Base-by-base conservation (phyloP, 345 rosid genomes). In the Dovyalis caffra region DNA sequence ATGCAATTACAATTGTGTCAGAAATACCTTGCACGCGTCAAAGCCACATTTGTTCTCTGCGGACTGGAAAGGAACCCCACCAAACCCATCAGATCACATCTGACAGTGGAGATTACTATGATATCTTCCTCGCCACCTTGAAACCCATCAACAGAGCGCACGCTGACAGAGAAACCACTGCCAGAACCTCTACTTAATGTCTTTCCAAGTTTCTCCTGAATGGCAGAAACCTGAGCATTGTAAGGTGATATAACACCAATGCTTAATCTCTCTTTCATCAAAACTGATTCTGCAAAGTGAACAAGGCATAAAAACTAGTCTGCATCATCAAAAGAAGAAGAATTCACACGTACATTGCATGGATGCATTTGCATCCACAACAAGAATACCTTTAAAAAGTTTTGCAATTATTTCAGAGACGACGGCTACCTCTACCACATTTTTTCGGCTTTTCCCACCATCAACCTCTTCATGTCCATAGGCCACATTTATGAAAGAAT, bases 41-140 rank as follows among this genome's bases (percentile, higher is more conserved):
- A 20, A 25, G 75, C 75, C 66, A 72, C 75, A 62, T 72, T 72
- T 61, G 68, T 23, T 43, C 75, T 72, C 45, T 72, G 75, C 8
- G 26, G 53, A 45, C 49, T 64, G 4, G 61, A 45, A 63, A 87
- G 61, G 61, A 87, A 87, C 33, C 90, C 90, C 1, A 83, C 70
- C 5, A 65, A 33, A 56, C 90, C 88, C 29, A 47, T 61, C 56
- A 31, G 34, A 21, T 87, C 85, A 37, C 80, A 82, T 72, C 90
- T 78, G 21, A 87, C 88, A 23, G 90, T 85, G 33, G 90, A 87
- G 21, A 87, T 53, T 32, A 87, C 83, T 15, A 87, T 80, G 34
- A 87, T 81, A 43, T 87, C 90, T 60, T 85, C 86, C 66, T 85
- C 88, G 11, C 88, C 83, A 0, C 87, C 88, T 82, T 87, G 88